Evolutionary conservation across 768 basidiomycete species (phyloP).

Genomic region (Auriscalpium microsporum): DNA sequence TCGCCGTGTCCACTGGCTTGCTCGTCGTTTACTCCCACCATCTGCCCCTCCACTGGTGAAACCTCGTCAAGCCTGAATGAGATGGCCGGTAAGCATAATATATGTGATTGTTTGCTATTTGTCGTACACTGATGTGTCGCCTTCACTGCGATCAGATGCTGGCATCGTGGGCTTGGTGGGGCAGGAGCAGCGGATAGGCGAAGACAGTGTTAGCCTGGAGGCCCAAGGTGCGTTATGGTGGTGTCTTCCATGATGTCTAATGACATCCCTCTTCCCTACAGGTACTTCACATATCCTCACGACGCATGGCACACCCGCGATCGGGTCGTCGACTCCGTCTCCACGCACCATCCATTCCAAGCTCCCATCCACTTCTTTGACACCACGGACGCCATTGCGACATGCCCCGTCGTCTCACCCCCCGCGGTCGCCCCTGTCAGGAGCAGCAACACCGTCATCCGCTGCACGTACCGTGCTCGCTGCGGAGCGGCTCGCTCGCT

Average conservation of each 20-base stretch:
- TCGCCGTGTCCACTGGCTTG: no score
- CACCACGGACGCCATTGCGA: not conserved
- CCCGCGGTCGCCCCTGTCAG: not conserved
- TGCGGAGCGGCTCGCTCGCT: not conserved
- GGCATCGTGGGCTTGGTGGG: no score
- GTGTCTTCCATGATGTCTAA: no score
- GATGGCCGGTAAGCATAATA: not conserved
- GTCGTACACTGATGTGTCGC: no score
- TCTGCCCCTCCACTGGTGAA: not conserved
- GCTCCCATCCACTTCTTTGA: not conserved
- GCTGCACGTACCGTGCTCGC: not conserved
- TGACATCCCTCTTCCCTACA: no score
- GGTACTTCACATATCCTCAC: no score
- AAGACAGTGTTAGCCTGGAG: no score
- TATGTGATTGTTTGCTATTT: no score
- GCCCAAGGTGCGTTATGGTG: no score
- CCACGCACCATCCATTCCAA: not conserved
- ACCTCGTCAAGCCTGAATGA: not conserved
- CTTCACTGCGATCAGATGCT: no score
- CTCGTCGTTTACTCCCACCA: not conserved
- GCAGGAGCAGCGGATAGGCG: no score
- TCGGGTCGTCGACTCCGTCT: not conserved
- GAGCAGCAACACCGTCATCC: not conserved
- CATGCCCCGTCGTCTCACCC: no score
- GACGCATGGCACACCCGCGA: not conserved